phyloP scores from a whole-genome alignment of 164 flowering plant genomes.

The Tetracentron sinense region DNA sequence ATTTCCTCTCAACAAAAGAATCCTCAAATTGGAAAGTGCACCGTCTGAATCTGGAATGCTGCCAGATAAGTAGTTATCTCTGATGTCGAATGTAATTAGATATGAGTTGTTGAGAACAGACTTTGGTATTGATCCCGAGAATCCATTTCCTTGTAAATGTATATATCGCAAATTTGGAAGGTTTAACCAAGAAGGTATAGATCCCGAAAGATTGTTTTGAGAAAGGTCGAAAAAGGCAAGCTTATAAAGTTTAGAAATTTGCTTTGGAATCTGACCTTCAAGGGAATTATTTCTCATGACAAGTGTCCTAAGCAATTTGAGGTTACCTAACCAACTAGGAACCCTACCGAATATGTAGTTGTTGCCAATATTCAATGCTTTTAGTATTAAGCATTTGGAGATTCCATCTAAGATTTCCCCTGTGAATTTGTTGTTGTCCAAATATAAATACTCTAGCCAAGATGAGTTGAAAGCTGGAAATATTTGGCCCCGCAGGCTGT shows the following conservation, averaged over 20 bases:
- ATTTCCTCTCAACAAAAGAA: conserved; percentile 7
- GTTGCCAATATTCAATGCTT: neutral
- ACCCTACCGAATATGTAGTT: neutral
- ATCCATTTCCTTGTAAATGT: conserved; percentile 1
- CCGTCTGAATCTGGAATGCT: conserved; percentile 1
- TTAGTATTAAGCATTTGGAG: neutral
- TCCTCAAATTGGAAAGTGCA: neutral
- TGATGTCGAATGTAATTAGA: neutral
- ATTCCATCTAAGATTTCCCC: neutral
- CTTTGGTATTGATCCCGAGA: conserved; percentile 2
- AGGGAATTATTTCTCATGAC: neutral
- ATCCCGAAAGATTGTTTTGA: neutral
- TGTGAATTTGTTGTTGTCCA: conserved; percentile 4
- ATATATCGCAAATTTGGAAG: neutral
- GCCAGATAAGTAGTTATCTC: conserved; percentile 5
- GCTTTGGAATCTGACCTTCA: neutral
- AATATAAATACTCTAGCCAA: neutral
- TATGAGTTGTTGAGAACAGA: neutral
- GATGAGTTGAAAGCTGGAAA: neutral
- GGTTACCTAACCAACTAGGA: neutral
- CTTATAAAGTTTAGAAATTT: neutral
- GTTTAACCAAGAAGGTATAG: conserved; percentile 4
- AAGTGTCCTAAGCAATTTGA: neutral
- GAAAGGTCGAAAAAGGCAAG: neutral
- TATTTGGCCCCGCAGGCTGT: neutral